Evolutionary conservation across 352 stramenopile genomes (phyloP).

Genomic region (Globisporangium echinulatum): DNA sequence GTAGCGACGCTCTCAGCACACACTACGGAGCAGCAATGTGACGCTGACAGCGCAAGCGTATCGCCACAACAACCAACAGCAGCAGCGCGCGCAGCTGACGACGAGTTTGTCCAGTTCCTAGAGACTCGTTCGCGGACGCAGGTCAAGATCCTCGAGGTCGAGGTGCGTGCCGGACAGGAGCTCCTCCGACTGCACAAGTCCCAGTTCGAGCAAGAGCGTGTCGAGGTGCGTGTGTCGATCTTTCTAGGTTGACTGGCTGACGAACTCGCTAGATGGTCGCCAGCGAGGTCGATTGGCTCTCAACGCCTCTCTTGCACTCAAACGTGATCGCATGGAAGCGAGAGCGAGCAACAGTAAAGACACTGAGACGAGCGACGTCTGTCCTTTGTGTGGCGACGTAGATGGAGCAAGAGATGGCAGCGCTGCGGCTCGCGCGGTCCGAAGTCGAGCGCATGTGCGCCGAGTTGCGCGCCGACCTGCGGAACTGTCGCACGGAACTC

Average conservation of each 20-base stretch:
- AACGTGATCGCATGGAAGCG: no score
- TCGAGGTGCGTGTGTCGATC: slow-evolving; percentile 19
- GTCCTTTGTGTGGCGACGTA: no score
- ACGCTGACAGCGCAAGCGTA: no score
- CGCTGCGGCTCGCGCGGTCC: slow-evolving; percentile 24
- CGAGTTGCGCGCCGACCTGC: slow-evolving; percentile 34
- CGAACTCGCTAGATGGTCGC: no score
- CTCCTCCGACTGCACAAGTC: slow-evolving; percentile 48
- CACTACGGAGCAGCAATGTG: not conserved
- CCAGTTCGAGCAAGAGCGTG: slow-evolving; percentile 43
- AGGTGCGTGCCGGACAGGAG: slow-evolving; percentile 52
- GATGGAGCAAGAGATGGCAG: slow-evolving; percentile 42
- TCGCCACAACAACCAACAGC: no score
- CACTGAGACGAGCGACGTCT: no score
- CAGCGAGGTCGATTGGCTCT: no score
- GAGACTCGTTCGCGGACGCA: slow-evolving; percentile 34
- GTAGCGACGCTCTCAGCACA: slow-evolving; percentile 2
- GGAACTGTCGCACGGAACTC: slow-evolving; percentile 45
- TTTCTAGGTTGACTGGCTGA: no score
- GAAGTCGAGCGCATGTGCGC: slow-evolving; percentile 43
- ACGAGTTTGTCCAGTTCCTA: slow-evolving; percentile 37
- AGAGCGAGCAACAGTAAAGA: slow-evolving; percentile 11
- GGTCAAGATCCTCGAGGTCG: slow-evolving; percentile 51
- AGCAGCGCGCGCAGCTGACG: slow-evolving; percentile 4
- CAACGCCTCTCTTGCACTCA: not conserved